These are phyloP conservation scores for Hypoxylon sp. DNA, from an alignment of 2,329 filamentous ascomycete species.

Conservation along the genomic window DNA sequence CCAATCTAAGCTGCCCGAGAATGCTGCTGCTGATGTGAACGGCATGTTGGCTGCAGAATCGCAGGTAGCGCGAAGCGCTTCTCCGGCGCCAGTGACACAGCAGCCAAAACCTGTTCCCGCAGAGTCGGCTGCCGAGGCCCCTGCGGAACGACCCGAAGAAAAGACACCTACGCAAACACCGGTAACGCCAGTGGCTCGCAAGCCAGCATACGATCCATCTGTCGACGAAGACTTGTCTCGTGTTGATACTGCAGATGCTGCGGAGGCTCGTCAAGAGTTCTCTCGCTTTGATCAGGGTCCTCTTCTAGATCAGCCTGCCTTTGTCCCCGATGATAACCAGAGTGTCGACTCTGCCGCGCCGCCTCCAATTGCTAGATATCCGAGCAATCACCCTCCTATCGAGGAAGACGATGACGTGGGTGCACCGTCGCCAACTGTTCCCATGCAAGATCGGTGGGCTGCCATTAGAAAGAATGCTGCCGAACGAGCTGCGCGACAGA, in stretches of 20 bases:
- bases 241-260: constrained; percentile 71
- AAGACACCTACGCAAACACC: constrained; percentile 52
- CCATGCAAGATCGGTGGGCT: constrained; percentile 86
- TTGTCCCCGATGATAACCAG: constrained; percentile 73
- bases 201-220: constrained; percentile 62
- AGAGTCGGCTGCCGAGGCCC: constrained; percentile 48
- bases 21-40: constrained; percentile 66
- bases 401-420: constrained; percentile 53
- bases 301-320: constrained; percentile 87
- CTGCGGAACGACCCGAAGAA: constrained; percentile 49
- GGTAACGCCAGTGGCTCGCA: constrained; percentile 45
- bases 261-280: constrained; percentile 73
- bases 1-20: constrained; percentile 69
- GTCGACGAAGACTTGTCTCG: constrained; percentile 68
- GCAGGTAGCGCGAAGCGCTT: constrained; percentile 50
- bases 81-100: constrained; percentile 49
- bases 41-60: constrained; percentile 63
- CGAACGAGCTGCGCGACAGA: constrained; percentile 78
- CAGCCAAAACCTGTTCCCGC: constrained; percentile 47
- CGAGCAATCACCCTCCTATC: constrained; percentile 33
- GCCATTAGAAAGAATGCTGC: constrained; percentile 96
- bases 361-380: constrained; percentile 66
- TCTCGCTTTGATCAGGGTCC: constrained; percentile 89
- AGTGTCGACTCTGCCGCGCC: constrained; percentile 65
- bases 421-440: constrained; percentile 54